Base-by-base conservation (phyloP, 192 early-diverging fungal genomes). In the Linnemannia exigua region DNA sequence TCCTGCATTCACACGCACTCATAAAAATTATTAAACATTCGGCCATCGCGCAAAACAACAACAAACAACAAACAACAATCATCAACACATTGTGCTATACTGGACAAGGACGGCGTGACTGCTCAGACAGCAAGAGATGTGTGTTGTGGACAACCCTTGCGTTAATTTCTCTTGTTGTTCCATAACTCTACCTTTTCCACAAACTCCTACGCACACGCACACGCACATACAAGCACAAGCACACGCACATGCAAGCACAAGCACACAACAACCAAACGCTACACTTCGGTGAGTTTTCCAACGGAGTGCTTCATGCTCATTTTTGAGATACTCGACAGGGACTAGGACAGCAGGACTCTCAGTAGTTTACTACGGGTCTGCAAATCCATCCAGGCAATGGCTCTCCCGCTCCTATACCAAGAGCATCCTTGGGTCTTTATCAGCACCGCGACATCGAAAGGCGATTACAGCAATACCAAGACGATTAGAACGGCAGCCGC, bases 241-340 rank as follows among this genome's bases (percentile, higher is more conserved):
- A 63, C 0, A 61, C 25, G n/a, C n/a, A n/a, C n/a, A n/a, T n/a
- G 41, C 41, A 44, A 44, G 9, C 41, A 63, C 25, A 16, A 11
- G 25, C 58, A 63, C 0, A 61, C 25, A n/a, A n/a, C n/a, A 3
- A 28, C 12, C 28, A 31, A 28, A 28, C 8, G 8, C 28, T 7
- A 9, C 58, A 63, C 5, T 25, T 12, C 31, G 20, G 36, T 33
- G 50, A 51, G 31, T 2, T 35, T 74, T 2, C 72, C 72, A 19
- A 28, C 35, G 19, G 72, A 74, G 36, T 74, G 72, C 50, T 19
- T 74, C 20, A 12, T 28, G 16, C 48, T 54, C 2, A 54, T 74
- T 50, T 74, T 48, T 50, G 72, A 31, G 16, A 74, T 74, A 22
- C 72, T 74, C 20, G 44, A 15, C 16, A 36, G 9, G 54, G 72